phyloP scores from a whole-genome alignment of 1,284 basidiomycete genomes.

The Hortiboletus rubellus region DNA sequence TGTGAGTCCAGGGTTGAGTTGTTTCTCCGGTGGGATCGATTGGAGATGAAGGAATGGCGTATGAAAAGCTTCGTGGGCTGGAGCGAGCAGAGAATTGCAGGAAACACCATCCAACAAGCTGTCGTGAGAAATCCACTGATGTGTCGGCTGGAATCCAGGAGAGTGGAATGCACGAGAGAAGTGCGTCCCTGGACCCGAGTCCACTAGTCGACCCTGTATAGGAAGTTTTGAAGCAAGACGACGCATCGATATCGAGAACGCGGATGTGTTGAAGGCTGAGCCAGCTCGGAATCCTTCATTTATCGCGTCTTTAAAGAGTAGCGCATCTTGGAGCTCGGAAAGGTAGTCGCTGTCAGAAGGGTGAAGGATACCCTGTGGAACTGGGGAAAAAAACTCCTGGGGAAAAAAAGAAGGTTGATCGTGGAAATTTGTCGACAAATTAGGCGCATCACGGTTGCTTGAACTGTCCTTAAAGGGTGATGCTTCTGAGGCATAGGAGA shows the following conservation, averaged over 20 bases:
- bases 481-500: conserved; percentile 7
- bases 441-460: background rate
- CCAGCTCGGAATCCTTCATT: conserved; percentile 11
- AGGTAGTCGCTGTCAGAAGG: conserved; percentile 14
- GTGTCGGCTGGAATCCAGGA: conserved; percentile 18
- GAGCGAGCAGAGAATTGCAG: conserved; percentile 5
- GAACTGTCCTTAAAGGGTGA: background rate
- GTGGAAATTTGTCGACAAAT: conserved; percentile 7
- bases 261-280: conserved; percentile 15
- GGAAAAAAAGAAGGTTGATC: conserved; percentile 9
- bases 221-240: conserved; percentile 25
- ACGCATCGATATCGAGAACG: conserved; percentile 24
- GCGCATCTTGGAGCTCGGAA: conserved; percentile 14
- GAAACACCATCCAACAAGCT: conserved; percentile 4
- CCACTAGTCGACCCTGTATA: conserved; percentile 14
- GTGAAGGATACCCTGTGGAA: conserved; percentile 7
- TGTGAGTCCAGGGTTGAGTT: conserved; percentile 1
- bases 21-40: conserved; percentile 16
- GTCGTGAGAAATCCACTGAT: conserved; percentile 18
- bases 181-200: conserved; percentile 6
- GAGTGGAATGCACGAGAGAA: conserved; percentile 11
- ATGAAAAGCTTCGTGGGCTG: conserved; percentile 14
- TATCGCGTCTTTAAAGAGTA: conserved; percentile 20
- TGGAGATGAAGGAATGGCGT: conserved; percentile 18
- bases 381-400: conserved; percentile 7